Evolutionary conservation across 208 protist species (phyloP).

Genomic region (Porcisia hertigi): DNA sequence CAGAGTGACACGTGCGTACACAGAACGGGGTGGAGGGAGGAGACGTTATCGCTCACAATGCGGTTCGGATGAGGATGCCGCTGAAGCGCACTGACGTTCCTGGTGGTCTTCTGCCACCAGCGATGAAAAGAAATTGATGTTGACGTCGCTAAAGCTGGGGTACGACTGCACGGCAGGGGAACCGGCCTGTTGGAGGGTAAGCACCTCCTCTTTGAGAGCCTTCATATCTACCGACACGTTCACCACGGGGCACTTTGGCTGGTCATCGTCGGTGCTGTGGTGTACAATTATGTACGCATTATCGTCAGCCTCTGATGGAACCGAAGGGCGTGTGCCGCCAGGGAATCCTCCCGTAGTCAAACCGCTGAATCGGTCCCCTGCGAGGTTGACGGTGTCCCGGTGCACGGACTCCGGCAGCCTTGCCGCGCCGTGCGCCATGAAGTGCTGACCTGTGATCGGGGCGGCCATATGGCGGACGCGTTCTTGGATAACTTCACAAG

Average conservation of each 20-base stretch:
- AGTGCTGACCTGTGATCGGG: slow-evolving; percentile 52
- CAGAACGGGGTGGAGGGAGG: neutral
- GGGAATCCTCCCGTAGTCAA: slow-evolving; percentile 2
- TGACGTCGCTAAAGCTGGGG: slow-evolving; percentile 54
- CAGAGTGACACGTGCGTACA: neutral
- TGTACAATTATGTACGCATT: slow-evolving; percentile 24
- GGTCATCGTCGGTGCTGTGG: slow-evolving; percentile 21
- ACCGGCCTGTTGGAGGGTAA: slow-evolving; percentile 20
- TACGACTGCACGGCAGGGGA: slow-evolving; percentile 65
- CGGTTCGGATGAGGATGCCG: neutral
- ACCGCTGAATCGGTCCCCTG: slow-evolving; percentile 26
- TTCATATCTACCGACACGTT: slow-evolving; percentile 29
- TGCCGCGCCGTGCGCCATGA: slow-evolving; percentile 31
- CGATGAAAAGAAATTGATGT: slow-evolving; percentile 30
- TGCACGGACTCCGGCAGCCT: slow-evolving; percentile 29
- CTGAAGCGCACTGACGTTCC: slow-evolving; percentile 3
- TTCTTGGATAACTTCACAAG: slow-evolving; percentile 23
- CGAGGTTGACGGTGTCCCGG: slow-evolving; percentile 51
- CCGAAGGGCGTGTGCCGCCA: slow-evolving; percentile 8
- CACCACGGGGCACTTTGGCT: neutral
- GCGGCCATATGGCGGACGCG: slow-evolving; percentile 46
- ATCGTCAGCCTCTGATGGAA: neutral
- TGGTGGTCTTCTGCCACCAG: slow-evolving; percentile 12
- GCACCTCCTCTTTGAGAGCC: slow-evolving; percentile 29
- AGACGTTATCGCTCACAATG: neutral